phyloP scores from a whole-genome alignment of 2,329 filamentous ascomycete species.

The Xenoacremonium recifei region DNA sequence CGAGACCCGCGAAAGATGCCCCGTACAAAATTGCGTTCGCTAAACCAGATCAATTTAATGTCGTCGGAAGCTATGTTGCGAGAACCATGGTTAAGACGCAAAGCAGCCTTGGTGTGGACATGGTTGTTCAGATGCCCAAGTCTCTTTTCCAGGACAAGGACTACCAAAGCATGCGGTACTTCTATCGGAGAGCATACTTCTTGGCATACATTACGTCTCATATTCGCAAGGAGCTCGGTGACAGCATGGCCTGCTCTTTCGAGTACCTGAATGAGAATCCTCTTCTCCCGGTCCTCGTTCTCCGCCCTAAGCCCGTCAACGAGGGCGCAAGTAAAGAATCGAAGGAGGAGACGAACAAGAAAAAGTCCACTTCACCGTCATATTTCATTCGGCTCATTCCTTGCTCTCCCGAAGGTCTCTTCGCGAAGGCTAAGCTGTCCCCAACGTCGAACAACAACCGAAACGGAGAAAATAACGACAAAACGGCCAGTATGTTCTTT shows the following conservation, averaged over 20 bases:
- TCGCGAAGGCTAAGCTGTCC: constrained; percentile 68
- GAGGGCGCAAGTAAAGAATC: constrained; percentile 12
- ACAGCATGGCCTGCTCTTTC: constrained; percentile 59
- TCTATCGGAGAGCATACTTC: constrained; percentile 92
- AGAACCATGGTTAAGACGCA: constrained; percentile 70
- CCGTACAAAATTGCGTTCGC: constrained; percentile 80
- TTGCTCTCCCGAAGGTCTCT: constrained; percentile 66
- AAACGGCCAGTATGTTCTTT: constrained; percentile 41
- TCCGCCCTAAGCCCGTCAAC: constrained; percentile 35
- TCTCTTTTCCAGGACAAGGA: constrained; percentile 89
- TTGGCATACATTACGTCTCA: constrained; percentile 76
- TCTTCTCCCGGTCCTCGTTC: constrained; percentile 66
- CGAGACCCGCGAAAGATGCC: constrained; percentile 69
- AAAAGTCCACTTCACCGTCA: constrained; percentile 32
- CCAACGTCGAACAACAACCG: constrained; percentile 71
- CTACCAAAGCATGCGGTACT: constrained; percentile 88
- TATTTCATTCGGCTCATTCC: constrained; percentile 75
- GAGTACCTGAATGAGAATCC: constrained; percentile 69
- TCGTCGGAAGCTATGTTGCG: constrained; percentile 82
- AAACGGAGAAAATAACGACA: constrained; percentile 43
- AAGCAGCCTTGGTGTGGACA: constrained; percentile 63
- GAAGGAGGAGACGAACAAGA: constrained; percentile 19
- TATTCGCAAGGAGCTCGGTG: constrained; percentile 57
- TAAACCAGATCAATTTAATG: constrained; percentile 76
- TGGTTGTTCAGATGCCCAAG: constrained; percentile 82